Conservation (phyloP, 2,329 filamentous ascomycete genomes). For the Fusarium sp. region DNA sequence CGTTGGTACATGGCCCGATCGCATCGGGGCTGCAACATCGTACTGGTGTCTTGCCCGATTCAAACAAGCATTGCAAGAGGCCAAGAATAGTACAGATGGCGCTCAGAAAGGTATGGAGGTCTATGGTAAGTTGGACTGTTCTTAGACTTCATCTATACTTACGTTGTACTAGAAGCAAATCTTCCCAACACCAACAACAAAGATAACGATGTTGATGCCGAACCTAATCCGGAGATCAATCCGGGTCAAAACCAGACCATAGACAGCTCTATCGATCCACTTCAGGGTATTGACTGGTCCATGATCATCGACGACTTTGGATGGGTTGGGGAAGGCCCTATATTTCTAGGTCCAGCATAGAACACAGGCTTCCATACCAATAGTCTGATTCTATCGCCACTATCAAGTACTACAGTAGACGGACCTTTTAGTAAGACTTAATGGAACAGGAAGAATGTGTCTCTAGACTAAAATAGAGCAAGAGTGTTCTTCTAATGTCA, state of each 20-base stretch:
- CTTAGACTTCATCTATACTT: neutral
- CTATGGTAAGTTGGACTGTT: conserved; percentile 42
- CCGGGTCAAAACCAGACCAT: conserved; percentile 32
- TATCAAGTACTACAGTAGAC: neutral
- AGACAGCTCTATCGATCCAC: conserved; percentile 47
- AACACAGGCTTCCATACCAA: neutral
- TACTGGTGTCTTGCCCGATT: conserved; percentile 62
- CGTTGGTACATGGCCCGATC: conserved; percentile 56
- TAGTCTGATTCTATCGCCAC: neutral
- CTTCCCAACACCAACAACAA: neutral
- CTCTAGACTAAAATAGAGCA: neutral
- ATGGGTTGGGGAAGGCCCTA: conserved; percentile 51
- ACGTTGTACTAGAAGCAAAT: conserved; percentile 3
- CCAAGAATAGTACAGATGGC: conserved; percentile 48
- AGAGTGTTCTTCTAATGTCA: neutral
- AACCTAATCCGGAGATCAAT: conserved; percentile 9
- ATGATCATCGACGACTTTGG: conserved; percentile 63
- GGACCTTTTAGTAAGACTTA: neutral
- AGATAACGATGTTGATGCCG: neutral
- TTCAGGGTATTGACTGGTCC: conserved; percentile 62
- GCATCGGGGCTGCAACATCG: conserved; percentile 61
- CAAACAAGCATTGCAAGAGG: conserved; percentile 56
- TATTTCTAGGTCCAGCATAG: conserved; percentile 48
- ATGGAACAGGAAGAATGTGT: neutral
- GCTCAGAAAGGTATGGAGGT: conserved; percentile 48